These are phyloP conservation scores for Neoscytalidium dimidiatum DNA, from an alignment of 2,329 filamentous ascomycete genomes.

Conservation along the genomic window DNA sequence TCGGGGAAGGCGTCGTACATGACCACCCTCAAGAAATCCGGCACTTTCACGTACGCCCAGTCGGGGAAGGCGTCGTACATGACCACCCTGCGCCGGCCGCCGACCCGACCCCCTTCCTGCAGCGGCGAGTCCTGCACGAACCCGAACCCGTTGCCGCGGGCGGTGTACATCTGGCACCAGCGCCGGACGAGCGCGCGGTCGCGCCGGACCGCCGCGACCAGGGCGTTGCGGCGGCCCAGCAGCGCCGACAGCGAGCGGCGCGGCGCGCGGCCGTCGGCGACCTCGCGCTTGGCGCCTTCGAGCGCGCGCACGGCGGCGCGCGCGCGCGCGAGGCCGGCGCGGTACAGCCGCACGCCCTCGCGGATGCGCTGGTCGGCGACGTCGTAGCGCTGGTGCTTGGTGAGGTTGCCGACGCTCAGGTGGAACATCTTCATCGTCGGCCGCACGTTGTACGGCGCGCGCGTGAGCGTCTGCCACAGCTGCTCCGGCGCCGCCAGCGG, in stretches of 20 bases:
- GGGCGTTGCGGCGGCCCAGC: background rate
- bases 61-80: background rate
- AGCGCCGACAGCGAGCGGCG: background rate
- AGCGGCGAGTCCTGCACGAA: background rate
- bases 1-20: background rate
- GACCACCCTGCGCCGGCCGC: background rate
- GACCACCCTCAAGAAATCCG: background rate
- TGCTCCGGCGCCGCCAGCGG: constrained; percentile 47
- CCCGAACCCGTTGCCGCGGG: background rate
- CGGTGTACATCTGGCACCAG: background rate
- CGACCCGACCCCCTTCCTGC: background rate
- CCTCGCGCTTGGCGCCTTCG: background rate
- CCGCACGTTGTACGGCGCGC: constrained; percentile 56
- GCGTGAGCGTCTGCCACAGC: constrained; percentile 63
- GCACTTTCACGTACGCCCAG: background rate
- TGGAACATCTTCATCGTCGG: constrained; percentile 61
- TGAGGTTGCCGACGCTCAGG: constrained; percentile 26
- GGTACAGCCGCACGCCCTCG: background rate
- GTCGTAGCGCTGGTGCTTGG: background rate
- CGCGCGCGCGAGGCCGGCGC: background rate
- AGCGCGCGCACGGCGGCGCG: background rate
- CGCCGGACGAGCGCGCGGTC: background rate
- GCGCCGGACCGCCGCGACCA: background rate
- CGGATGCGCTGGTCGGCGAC: background rate
- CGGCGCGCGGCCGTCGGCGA: background rate